These are phyloP conservation scores for Knufia fluminis DNA, from an alignment of 2,329 filamentous ascomycete species.

Conservation along the genomic window DNA sequence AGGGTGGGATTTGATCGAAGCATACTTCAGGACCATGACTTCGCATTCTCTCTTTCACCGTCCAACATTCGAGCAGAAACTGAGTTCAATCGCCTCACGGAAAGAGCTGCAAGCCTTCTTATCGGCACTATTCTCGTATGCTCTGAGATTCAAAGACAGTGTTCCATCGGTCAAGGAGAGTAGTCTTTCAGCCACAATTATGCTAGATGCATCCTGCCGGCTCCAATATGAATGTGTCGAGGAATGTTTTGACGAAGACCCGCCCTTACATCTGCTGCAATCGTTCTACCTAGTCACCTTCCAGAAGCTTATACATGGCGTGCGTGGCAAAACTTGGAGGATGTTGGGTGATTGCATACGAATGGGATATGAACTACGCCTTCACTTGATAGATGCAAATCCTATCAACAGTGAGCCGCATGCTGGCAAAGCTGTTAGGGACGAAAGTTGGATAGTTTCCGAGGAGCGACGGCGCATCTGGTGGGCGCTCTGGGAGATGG, in stretches of 20 bases:
- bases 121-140: slow-evolving; percentile 27
- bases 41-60: slow-evolving; percentile 28
- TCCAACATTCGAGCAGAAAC: slow-evolving; percentile 24
- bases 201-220: slow-evolving; percentile 21
- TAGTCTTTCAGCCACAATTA: slow-evolving; percentile 12
- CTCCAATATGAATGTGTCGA: slow-evolving; percentile 26
- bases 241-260: slow-evolving; percentile 27
- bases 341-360: slow-evolving; percentile 25
- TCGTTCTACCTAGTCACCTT: slow-evolving; percentile 29
- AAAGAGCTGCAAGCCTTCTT: slow-evolving; percentile 24
- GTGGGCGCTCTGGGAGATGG: slow-evolving; percentile 39
- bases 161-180: neutral
- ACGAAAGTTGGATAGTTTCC: slow-evolving; percentile 21
- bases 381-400: slow-evolving; percentile 25
- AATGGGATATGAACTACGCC: slow-evolving; percentile 29
- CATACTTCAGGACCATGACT: slow-evolving; percentile 27
- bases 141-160: slow-evolving; percentile 13
- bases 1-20: slow-evolving; percentile 7
- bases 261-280: slow-evolving; percentile 31
- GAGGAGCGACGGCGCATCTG: slow-evolving; percentile 33
- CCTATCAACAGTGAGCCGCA: neutral
- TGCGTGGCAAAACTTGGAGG: slow-evolving; percentile 31
- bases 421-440: neutral
- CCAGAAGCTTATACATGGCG: slow-evolving; percentile 29
- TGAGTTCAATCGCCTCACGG: slow-evolving; percentile 17